A percentile compares a stretch with the other conserved stretches of the same genome.
phyloP scores from a whole-genome alignment of 2,329 filamentous ascomycete species.

The Pseudofabraea citricarpa region DNA sequence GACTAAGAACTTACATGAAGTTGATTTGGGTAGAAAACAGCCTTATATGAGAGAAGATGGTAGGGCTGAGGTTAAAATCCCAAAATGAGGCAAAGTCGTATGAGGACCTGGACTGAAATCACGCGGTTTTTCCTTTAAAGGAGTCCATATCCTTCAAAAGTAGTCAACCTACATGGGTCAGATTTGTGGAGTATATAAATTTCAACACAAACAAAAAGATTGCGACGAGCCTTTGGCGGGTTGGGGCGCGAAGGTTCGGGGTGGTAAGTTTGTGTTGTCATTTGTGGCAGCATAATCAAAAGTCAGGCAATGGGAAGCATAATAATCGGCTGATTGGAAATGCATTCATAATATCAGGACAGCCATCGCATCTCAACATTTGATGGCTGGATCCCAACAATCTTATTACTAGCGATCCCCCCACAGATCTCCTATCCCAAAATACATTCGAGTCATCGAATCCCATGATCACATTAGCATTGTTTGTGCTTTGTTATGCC shows the following conservation, averaged over 20 bases:
- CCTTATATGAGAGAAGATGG: not conserved
- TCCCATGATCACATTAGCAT: too few relatives aligned
- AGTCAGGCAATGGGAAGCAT: not conserved
- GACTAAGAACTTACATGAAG: not conserved
- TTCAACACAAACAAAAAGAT: not conserved
- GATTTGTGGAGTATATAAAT: too few relatives aligned
- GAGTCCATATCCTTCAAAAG: not conserved
- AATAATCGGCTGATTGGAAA: not conserved
- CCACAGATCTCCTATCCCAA: not conserved
- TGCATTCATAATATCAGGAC: not conserved
- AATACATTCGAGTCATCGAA: not conserved
- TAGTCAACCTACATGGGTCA: too few relatives aligned
- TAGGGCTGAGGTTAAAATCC: not conserved
- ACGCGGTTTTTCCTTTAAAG: not conserved
- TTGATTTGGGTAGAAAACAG: not conserved
- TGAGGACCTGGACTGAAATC: not conserved
- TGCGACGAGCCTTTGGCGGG: too few relatives aligned
- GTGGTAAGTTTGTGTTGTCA: not conserved
- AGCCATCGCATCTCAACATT: not conserved
- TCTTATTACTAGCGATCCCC: not conserved
- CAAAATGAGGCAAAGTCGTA: not conserved
- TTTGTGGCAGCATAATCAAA: constrained; percentile 1
- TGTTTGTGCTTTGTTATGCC: too few relatives aligned
- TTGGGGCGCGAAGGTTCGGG: too few relatives aligned
- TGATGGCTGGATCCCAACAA: not conserved